phyloP scores from a whole-genome alignment of 2,329 filamentous ascomycete species.

The Aspergillus calidoustus region DNA sequence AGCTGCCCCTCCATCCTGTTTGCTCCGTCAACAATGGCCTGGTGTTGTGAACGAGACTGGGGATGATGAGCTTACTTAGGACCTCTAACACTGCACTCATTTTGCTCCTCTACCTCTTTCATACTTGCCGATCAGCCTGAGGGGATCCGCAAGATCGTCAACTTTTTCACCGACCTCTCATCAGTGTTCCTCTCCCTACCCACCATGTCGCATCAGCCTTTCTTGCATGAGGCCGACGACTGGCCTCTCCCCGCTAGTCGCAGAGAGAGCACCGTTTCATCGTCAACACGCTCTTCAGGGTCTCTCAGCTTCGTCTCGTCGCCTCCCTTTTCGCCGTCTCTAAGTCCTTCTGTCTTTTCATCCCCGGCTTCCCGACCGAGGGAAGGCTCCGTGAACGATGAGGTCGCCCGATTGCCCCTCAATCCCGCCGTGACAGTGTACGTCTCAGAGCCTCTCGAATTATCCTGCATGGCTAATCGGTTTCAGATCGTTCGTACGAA shows the following conservation, averaged over 20 bases:
- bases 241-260: constrained; percentile 33
- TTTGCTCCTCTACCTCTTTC: background rate
- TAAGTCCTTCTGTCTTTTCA: constrained; percentile 28
- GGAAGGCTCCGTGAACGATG: constrained; percentile 36
- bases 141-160: constrained; percentile 30
- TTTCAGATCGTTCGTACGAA: constrained; percentile 44
- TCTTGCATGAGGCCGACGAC: constrained; percentile 28
- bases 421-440: constrained; percentile 42
- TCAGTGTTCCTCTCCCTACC: background rate
- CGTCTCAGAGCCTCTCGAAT: constrained; percentile 12
- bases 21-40: constrained; percentile 16
- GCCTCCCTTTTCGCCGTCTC: constrained; percentile 28
- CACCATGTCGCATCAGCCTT: constrained; percentile 13
- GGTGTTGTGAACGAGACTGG: constrained; percentile 12
- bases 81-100: background rate
- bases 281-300: constrained; percentile 32
- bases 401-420: constrained; percentile 36
- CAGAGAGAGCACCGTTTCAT: constrained; percentile 32
- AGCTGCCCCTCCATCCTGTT: constrained; percentile 11
- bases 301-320: constrained; percentile 34
- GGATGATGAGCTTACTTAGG: constrained; percentile 16
- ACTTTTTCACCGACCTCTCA: constrained; percentile 4
- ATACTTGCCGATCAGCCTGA: constrained; percentile 18
- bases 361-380: constrained; percentile 32
- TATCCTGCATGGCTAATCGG: background rate